Evolutionary conservation across 371 early-diverging fungal species (phyloP).

Genomic region (Synchytrium microbalum): DNA sequence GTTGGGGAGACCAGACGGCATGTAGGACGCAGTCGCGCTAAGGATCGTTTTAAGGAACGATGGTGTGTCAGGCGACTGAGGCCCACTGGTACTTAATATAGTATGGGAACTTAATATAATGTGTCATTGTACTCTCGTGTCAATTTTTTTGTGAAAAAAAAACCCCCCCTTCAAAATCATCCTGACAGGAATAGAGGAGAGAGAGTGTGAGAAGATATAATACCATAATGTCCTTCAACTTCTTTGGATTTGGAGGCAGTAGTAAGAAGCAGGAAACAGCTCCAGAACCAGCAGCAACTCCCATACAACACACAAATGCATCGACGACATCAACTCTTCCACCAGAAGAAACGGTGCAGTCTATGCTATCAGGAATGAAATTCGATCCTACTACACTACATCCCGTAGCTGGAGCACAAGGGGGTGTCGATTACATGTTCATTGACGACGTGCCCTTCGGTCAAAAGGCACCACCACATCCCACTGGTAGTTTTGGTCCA

Average conservation of each 20-base stretch:
- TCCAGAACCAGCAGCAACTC: background rate
- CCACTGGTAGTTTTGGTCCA: conserved; percentile 38
- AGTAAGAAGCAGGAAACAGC: background rate
- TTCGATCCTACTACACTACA: conserved; percentile 16
- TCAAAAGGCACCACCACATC: conserved; percentile 16
- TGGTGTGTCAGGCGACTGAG: too few species aligned
- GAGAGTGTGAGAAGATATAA: too few species aligned
- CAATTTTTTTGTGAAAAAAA: too few species aligned
- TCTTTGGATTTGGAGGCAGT: background rate
- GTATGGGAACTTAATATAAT: too few species aligned
- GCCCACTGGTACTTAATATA: too few species aligned
- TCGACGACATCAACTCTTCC: background rate
- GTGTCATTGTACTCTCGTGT: too few species aligned
- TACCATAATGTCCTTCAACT: background rate
- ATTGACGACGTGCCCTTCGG: conserved; percentile 30
- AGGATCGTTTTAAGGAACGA: too few species aligned
- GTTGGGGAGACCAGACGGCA: too few species aligned
- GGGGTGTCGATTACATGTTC: conserved; percentile 48
- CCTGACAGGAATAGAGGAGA: too few species aligned
- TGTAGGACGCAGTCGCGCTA: too few species aligned
- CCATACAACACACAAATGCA: background rate
- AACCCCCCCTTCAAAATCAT: too few species aligned
- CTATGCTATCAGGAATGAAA: conserved; percentile 1
- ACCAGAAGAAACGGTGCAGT: conserved; percentile 1
- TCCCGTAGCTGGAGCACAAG: conserved; percentile 37